phyloP scores from a whole-genome alignment of 2,329 filamentous ascomycete genomes.

The Colletotrichum cereale region DNA sequence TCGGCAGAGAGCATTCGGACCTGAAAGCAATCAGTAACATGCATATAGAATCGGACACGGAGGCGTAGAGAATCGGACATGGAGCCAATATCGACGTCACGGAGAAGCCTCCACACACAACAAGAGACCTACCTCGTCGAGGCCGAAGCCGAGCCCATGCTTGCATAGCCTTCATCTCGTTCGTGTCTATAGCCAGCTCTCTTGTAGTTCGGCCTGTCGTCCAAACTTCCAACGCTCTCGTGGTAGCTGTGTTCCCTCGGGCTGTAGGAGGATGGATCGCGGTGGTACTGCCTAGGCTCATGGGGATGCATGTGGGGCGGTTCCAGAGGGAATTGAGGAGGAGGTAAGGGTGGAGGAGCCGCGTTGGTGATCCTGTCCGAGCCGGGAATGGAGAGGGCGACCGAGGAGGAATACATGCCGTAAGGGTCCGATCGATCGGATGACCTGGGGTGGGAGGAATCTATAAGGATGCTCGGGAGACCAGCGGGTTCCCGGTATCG shows the following conservation, averaged over 20 bases:
- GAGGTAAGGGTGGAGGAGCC: constrained; percentile 60
- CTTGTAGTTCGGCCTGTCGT: constrained; percentile 51
- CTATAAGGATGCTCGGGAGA: constrained; percentile 53
- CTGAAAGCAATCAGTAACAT: constrained; percentile 45
- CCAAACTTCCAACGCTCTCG: constrained; percentile 54
- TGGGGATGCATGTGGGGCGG: constrained; percentile 38
- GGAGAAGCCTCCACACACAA: background rate
- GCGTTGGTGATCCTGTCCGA: constrained; percentile 46
- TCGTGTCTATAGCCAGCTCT: constrained; percentile 46
- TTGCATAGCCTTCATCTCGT: constrained; percentile 59
- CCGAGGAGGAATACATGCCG: constrained; percentile 47
- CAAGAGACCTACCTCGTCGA: constrained; percentile 35
- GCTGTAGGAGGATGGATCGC: constrained; percentile 43
- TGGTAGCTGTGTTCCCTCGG: constrained; percentile 46
- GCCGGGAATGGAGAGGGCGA: constrained; percentile 59
- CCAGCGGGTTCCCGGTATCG: constrained; percentile 50
- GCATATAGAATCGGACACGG: constrained; percentile 17
- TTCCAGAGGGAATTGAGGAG: constrained; percentile 54
- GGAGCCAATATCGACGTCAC: background rate
- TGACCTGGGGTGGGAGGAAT: constrained; percentile 46
- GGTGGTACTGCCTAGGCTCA: constrained; percentile 49
- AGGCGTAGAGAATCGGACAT: constrained; percentile 34
- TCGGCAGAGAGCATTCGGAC: constrained; percentile 56
- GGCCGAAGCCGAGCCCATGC: constrained; percentile 54
- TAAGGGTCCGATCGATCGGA: constrained; percentile 50